Percentiles rank a stretch among this genome's conserved stretches.
These are phyloP conservation scores for Cairneyella variabilis DNA, from an alignment of 495 filamentous ascomycete genomes.

Conservation along the genomic window DNA sequence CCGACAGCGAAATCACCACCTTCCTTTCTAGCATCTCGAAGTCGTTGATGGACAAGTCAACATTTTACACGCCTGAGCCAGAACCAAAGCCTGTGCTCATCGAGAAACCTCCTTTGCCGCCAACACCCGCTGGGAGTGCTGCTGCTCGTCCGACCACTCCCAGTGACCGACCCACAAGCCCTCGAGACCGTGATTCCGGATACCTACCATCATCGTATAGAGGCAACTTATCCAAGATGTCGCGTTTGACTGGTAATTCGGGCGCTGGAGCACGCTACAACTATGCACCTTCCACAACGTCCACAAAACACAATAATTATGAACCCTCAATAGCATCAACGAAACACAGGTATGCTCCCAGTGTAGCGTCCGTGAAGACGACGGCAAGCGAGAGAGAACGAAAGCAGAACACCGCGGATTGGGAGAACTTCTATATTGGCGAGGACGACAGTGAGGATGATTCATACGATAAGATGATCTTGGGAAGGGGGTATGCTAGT, in stretches of 20 bases:
- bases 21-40: conserved; percentile 25
- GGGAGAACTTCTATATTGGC: conserved; percentile 27
- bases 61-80: conserved; percentile 22
- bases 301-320: not conserved
- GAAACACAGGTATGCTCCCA: not conserved
- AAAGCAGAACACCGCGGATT: conserved; percentile 6
- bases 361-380: conserved; percentile 1
- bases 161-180: not conserved
- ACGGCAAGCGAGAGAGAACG: conserved; percentile 8
- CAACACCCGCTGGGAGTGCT: not conserved
- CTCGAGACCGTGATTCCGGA: not conserved
- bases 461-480: conserved; percentile 22
- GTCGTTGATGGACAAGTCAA: conserved; percentile 18
- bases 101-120: conserved; percentile 1
- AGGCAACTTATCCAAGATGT: not conserved
- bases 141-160: too few species aligned
- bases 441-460: conserved; percentile 27
- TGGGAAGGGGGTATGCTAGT: conserved; percentile 11
- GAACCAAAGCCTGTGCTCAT: conserved; percentile 7
- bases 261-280: not conserved
- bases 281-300: not conserved
- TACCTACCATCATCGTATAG: conserved; percentile 4
- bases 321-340: not conserved
- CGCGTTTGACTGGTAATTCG: conserved; percentile 3
- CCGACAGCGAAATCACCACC: conserved; percentile 19